Evolutionary conservation across 805 yeast genomes (phyloP), one percentile per base, ranked within the genome.

Genomic region (Saturnispora silvae): DNA sequence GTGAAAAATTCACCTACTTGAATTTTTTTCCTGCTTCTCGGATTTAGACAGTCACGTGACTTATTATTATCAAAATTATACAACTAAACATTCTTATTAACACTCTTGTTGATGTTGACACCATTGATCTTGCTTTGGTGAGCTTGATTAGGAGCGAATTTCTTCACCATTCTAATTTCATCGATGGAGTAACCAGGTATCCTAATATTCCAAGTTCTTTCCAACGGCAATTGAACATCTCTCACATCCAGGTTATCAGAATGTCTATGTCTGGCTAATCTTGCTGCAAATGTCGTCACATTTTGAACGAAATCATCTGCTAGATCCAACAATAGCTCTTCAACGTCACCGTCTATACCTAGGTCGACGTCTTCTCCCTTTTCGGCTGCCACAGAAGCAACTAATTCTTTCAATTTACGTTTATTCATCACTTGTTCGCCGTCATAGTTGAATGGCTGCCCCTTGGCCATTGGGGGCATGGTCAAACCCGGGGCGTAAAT

Each of bases 271-370:
- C 92, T 92, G 17, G 99, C 97, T 46, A 92, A 66, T 38, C 94
- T 72, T 54, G 97, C 89, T 1, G 97, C 95, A 63, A 92, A 92
- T 3, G 85, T 68, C 0, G 96, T 86, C 2, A 94, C 95, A 33
- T 83, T 78, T 6, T 81, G 72, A 13, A 92, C 92, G 53, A 92
- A 92, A 53, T 92, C 97, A 58, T 92, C 99, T 0, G 98, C 96
- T 33, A 92, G 63, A 57, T 92, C 98, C 31, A 92, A 65, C 25
- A 92, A 61, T 28, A 92, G 62, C 48, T 89, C 97, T 57, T 87
- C 96, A 14, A 85, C 95, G 58, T 92, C 96, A 20, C 96, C 97
- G 57, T 89, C 98, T 40, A 92, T 81, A 4, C 71, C 70, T 5
- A 94, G 77, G 50, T 86, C 94, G 14, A 89, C 81, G 53, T 11